Evolutionary conservation across 2,329 filamentous ascomycete genomes (phyloP).

Genomic region (Aspergillus sclerotialis): DNA sequence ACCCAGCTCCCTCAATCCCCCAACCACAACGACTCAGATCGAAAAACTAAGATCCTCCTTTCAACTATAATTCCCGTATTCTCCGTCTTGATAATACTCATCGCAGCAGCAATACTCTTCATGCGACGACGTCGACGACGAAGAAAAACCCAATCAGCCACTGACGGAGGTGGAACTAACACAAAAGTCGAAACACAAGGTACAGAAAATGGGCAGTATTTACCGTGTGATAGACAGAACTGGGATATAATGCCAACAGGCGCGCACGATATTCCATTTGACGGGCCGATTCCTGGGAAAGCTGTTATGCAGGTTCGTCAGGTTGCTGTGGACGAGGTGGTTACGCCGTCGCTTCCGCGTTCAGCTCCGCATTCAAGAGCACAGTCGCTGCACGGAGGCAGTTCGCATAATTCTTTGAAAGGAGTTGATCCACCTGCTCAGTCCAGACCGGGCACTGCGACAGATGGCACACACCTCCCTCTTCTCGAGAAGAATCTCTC

Average conservation of each 20-base stretch:
- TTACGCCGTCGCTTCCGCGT: conserved; percentile 3
- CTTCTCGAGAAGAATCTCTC: too few species aligned
- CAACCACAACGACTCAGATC: conserved; percentile 1
- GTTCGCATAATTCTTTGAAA: too few species aligned
- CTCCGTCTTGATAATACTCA: conserved; percentile 16
- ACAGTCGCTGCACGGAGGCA: too few species aligned
- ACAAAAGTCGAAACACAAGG: conserved; percentile 4
- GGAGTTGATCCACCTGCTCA: too few species aligned
- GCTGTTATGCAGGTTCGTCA: conserved; percentile 1
- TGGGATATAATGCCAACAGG: conserved; percentile 1
- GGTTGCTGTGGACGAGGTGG: too few species aligned
- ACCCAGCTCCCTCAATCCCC: conserved; percentile 1
- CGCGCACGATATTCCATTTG: conserved; percentile 3
- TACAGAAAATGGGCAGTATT: too few species aligned
- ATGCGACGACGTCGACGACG: conserved; percentile 15
- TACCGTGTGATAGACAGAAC: conserved; percentile 1
- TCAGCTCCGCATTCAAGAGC: conserved; percentile 7
- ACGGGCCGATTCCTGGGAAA: conserved; percentile 2
- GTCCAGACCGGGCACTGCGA: too few species aligned
- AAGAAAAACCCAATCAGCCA: conserved; percentile 3
- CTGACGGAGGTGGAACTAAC: conserved; percentile 5
- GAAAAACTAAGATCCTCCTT: conserved; percentile 17
- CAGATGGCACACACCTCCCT: too few species aligned
- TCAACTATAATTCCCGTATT: conserved; percentile 29
- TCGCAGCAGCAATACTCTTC: conserved; percentile 16